phyloP scores from a whole-genome alignment of 163 green algal genomes.

The Chlorella variabilis region DNA sequence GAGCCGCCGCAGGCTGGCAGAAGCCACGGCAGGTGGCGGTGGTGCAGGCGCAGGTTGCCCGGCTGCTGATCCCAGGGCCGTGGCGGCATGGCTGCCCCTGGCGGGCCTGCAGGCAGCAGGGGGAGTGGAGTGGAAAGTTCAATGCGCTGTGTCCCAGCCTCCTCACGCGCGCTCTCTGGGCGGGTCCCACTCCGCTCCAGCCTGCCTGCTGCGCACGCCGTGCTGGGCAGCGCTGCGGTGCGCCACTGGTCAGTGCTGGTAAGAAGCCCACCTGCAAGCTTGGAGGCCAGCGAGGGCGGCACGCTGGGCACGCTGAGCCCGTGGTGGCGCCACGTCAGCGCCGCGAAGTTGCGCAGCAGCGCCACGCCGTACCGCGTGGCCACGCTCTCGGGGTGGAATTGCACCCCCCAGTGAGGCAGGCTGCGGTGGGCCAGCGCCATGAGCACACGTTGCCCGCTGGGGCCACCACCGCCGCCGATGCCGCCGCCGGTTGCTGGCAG shows the following conservation, averaged over 20 bases:
- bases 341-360: constrained; percentile 88
- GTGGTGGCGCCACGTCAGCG: constrained; percentile 45
- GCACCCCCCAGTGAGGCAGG: constrained; percentile 88
- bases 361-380: constrained; percentile 78
- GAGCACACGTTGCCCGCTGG: constrained; percentile 54
- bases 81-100: constrained; percentile 40
- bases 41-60: constrained; percentile 55
- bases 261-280: constrained; percentile 5
- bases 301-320: not conserved
- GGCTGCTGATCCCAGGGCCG: constrained; percentile 38
- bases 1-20: constrained; percentile 46
- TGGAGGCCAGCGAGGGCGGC: not conserved
- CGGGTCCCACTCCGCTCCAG: no score
- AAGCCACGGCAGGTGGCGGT: constrained; percentile 46
- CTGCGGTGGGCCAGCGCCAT: constrained; percentile 82
- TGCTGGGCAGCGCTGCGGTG: no score
- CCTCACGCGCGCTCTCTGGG: no score
- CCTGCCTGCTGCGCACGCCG: no score
- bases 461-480: not conserved
- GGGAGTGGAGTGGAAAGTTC: not conserved
- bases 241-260: no score
- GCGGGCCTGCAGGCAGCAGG: constrained; percentile 43
- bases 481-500: no score
- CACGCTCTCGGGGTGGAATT: constrained; percentile 97
- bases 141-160: no score